Conservation (phyloP, 2,329 filamentous ascomycete genomes). For the Aspergillus latus region DNA sequence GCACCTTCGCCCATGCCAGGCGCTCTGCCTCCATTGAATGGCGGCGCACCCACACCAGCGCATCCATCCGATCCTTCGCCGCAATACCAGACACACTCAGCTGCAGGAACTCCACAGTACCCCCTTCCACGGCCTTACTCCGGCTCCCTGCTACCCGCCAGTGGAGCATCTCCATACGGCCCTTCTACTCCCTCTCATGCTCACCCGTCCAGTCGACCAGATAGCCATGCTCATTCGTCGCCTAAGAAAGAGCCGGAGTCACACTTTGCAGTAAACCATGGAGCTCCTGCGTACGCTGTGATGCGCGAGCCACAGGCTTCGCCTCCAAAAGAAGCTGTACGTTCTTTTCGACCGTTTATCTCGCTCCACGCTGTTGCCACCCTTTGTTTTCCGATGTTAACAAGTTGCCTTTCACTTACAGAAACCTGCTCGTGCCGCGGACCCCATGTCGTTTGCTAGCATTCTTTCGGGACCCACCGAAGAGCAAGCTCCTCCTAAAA, state of each 20-base stretch:
- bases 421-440: conserved; percentile 71
- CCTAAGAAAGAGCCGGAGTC: conserved; percentile 41
- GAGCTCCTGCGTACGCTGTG: conserved; percentile 31
- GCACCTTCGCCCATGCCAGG: conserved; percentile 42
- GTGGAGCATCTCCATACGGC: conserved; percentile 40
- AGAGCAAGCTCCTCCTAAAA: conserved; percentile 49
- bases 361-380: too few species aligned
- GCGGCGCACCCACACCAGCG: conserved; percentile 30
- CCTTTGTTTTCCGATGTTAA: not conserved
- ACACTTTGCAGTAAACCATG: conserved; percentile 33
- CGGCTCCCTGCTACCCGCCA: conserved; percentile 35
- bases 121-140: conserved; percentile 38
- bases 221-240: conserved; percentile 44
- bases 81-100: conserved; percentile 37
- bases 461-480: conserved; percentile 81
- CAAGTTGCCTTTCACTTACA: conserved; percentile 35
- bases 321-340: conserved; percentile 43
- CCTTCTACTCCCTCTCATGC: conserved; percentile 41
- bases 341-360: conserved; percentile 16
- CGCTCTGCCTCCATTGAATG: conserved; percentile 43
- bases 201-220: conserved; percentile 40
- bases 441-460: conserved; percentile 95
- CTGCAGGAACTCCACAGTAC: conserved; percentile 32
- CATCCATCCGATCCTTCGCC: conserved; percentile 36
- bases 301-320: conserved; percentile 36